These are phyloP conservation scores for Lotus japonicus DNA, from an alignment of 306 rosid genomes.

Conservation along the genomic window DNA sequence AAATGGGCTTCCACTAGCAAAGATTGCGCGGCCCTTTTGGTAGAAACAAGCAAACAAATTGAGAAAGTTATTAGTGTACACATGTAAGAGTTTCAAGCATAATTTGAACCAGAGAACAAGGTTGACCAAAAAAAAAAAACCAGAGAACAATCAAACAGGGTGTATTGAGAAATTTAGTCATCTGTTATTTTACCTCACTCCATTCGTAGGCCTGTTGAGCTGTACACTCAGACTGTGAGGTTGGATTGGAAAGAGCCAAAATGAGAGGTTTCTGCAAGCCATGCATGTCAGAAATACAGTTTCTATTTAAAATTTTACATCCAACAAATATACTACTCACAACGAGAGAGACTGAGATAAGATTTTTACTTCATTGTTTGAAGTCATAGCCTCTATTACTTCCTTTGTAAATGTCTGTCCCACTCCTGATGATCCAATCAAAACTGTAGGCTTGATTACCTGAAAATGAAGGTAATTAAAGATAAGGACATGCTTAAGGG, in stretches of 20 bases:
- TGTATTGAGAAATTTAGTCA: not conserved
- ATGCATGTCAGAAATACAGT: conserved; percentile 15
- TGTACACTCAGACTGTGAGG: conserved; percentile 91
- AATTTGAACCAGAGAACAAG: not conserved
- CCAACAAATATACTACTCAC: not conserved
- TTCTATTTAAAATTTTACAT: not conserved
- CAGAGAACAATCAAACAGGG: not conserved
- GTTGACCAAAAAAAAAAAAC: too few species aligned
- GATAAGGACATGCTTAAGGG: not conserved
- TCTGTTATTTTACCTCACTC: conserved; percentile 54
- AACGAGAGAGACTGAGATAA: conserved; percentile 3
- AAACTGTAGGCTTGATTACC: conserved; percentile 81
- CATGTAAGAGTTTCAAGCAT: not conserved
- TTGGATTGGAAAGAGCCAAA: conserved; percentile 89
- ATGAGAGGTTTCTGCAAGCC: conserved; percentile 76
- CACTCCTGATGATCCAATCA: conserved; percentile 86
- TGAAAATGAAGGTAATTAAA: conserved; percentile 9
- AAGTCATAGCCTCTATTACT: conserved; percentile 62
- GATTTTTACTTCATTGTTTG: conserved; percentile 54
- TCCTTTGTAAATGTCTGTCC: conserved; percentile 84
- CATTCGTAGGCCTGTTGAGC: conserved; percentile 88
- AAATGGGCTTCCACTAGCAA: conserved; percentile 94
- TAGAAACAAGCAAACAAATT: not conserved
- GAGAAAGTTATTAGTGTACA: not conserved
- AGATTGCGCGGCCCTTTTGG: conserved; percentile 76